Percentiles rank a stretch among this genome's conserved stretches.
Evolutionary conservation across 1,139 yeast genomes (phyloP).

Genomic region (Debaryomyces sp.): DNA sequence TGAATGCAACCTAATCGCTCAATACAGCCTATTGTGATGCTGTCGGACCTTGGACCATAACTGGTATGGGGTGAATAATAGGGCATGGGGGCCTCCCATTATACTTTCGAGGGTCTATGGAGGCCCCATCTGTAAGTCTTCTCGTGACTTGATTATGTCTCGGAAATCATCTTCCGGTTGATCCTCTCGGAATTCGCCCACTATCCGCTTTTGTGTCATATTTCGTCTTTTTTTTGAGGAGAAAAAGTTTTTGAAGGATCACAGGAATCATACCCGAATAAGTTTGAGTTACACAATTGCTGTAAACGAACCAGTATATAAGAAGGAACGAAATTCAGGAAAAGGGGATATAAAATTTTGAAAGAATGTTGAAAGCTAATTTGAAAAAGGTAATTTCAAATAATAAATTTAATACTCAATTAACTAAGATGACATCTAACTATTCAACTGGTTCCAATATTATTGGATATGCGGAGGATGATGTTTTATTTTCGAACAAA

Average conservation of each 20-base stretch:
- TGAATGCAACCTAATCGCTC: conserved; percentile 34
- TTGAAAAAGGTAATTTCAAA: conserved; percentile 4
- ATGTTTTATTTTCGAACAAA: conserved; percentile 63
- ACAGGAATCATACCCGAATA: conserved; percentile 5
- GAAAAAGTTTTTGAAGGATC: conserved; percentile 7
- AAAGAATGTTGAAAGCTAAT: conserved; percentile 8
- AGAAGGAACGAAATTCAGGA: neutral
- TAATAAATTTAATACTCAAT: conserved; percentile 1
- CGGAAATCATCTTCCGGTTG: neutral
- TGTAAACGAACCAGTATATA: conserved; percentile 4
- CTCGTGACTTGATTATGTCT: neutral
- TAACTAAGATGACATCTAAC: conserved; percentile 5
- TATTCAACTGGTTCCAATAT: conserved; percentile 10
- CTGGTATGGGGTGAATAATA: neutral
- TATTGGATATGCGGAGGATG: conserved; percentile 38
- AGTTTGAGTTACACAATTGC: conserved; percentile 3
- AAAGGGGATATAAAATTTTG: conserved; percentile 1
- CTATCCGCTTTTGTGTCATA: conserved; percentile 4
- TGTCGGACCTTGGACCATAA: neutral
- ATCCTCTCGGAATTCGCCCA: neutral
- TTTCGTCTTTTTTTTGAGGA: conserved; percentile 6
- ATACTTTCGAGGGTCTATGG: neutral
- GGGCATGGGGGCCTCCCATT: neutral
- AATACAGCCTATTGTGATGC: conserved; percentile 18
- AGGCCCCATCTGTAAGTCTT: neutral